Evolutionary conservation across 352 stramenopile genomes (phyloP).

Genomic region (Peronospora tabacina): DNA sequence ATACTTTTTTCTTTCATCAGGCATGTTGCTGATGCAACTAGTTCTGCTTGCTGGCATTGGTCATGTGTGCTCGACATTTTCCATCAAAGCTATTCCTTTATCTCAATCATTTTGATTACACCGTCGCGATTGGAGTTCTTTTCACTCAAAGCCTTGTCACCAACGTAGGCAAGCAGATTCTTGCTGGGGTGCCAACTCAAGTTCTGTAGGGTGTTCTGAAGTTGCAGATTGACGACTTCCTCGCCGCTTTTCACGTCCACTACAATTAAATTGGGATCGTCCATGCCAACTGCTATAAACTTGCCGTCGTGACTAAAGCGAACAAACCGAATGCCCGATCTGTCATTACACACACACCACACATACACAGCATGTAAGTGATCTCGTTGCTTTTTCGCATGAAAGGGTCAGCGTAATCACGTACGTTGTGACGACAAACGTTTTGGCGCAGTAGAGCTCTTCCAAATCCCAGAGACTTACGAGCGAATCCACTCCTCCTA

Average conservation of each 20-base stretch:
- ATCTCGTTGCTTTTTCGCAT: neutral
- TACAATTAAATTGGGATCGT: slow-evolving; percentile 64
- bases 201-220: slow-evolving; percentile 69
- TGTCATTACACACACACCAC: too few species aligned
- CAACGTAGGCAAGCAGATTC: slow-evolving; percentile 76
- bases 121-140: slow-evolving; percentile 78
- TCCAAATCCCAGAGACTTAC: slow-evolving; percentile 82
- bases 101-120: slow-evolving; percentile 79
- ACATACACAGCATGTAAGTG: slow-evolving; percentile 5
- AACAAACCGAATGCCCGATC: slow-evolving; percentile 71
- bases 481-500: slow-evolving; percentile 79
- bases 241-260: slow-evolving; percentile 58
- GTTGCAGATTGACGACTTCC: slow-evolving; percentile 45
- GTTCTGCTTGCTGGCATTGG: slow-evolving; percentile 2
- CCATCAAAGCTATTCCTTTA: slow-evolving; percentile 37
- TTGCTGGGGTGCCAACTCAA: slow-evolving; percentile 78
- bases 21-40: slow-evolving; percentile 2
- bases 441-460: slow-evolving; percentile 80
- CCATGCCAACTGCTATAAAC: slow-evolving; percentile 69
- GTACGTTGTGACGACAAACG: slow-evolving; percentile 74
- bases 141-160: slow-evolving; percentile 66
- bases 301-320: slow-evolving; percentile 69
- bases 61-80: neutral
- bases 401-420: slow-evolving; percentile 7
- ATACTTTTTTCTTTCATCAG: slow-evolving; percentile 11